These are phyloP conservation scores for Mrakia hoshinonis DNA, from an alignment of 768 basidiomycete genomes.

Conservation along the genomic window DNA sequence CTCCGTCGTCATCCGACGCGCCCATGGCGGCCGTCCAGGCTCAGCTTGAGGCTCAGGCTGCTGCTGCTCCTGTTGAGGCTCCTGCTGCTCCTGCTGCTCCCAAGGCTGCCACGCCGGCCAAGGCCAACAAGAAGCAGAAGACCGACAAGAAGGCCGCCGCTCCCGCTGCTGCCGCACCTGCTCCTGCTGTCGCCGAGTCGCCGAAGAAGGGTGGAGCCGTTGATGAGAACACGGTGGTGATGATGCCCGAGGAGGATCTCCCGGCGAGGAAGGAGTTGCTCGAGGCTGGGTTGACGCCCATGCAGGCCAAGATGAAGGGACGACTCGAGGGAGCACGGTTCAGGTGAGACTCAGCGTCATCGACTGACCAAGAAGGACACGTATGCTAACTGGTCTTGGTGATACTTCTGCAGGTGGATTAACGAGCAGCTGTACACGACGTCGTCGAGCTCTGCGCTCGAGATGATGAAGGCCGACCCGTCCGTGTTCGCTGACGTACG, in stretches of 20 bases:
- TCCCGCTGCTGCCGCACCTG: not conserved
- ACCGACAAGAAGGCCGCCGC: conserved; percentile 4
- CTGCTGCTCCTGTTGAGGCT: not conserved
- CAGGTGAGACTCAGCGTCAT: conserved; percentile 5
- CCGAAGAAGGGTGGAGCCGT: not conserved
- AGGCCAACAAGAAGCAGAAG: not conserved
- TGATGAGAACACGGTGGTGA: conserved; percentile 17
- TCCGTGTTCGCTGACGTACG: conserved; percentile 25
- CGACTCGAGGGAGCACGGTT: conserved; percentile 27
- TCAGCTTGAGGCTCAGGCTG: not conserved
- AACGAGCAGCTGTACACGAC: conserved; percentile 31
- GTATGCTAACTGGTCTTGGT: not conserved
- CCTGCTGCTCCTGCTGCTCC: not conserved
- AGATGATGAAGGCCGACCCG: conserved; percentile 29
- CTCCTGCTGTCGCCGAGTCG: not conserved
- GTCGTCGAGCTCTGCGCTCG: conserved; percentile 22
- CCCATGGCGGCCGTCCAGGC: not conserved
- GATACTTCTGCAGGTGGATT: conserved; percentile 10
- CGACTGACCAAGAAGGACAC: not conserved
- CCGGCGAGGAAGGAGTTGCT: conserved; percentile 10
- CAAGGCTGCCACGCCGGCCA: not conserved
- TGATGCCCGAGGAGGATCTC: conserved; percentile 11
- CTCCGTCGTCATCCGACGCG: not conserved
- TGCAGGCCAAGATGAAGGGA: conserved; percentile 30
- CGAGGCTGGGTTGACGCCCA: conserved; percentile 23